Base-by-base conservation (phyloP, 176 grass and related monocot genomes). In the Puya raimondii region DNA sequence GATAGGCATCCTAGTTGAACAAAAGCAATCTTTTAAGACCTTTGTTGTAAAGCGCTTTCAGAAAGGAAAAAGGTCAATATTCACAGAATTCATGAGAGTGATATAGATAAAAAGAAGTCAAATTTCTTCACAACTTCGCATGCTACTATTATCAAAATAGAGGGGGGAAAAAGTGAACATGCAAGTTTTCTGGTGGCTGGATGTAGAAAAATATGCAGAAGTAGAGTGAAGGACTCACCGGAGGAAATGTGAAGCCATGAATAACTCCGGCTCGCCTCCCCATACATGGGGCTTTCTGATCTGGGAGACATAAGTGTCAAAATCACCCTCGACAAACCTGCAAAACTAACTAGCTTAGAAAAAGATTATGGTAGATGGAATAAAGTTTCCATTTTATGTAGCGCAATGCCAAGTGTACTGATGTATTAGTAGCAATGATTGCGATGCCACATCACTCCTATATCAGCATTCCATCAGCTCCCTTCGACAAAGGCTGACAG, bases 271-370 rank as follows among this genome's bases (percentile, higher is more conserved):
- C 25, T 93, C 90, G 49, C 86, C 90, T 49, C 90, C 90, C 90
- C 90, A 93, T 22, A 89, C 86, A 82, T 89, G 86, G 49, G 87
- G 85, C 63, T 83, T 68, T 47, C 87, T 90, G 64, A 93, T 93
- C 68, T 90, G 74, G 3, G 94, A 84, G 51, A 93, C 87, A 71
- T 99, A 93, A 29, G 78, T 75, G 80, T 99, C 80, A 3, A 99
- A 99, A 85, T 91, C 87, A 15, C 89, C 89, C 64, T 99, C 94
- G 49, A 93, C 48, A 70, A 93, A 91, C 89, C 94, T 99, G 69
- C 17, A 53, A 42, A 57, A 29, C 13, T 65, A 16, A 80, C 27
- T 10, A 70, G 18, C 18, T 64, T 47, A 69, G 20, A 13, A 61
- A 64, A 25, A 64, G 48, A 48, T 47, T 23, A 75, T 66, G 10